Evolutionary conservation across 1,284 basidiomycete genomes (phyloP), one percentile per base, ranked within the genome.

Genomic region (Melampsora americana): DNA sequence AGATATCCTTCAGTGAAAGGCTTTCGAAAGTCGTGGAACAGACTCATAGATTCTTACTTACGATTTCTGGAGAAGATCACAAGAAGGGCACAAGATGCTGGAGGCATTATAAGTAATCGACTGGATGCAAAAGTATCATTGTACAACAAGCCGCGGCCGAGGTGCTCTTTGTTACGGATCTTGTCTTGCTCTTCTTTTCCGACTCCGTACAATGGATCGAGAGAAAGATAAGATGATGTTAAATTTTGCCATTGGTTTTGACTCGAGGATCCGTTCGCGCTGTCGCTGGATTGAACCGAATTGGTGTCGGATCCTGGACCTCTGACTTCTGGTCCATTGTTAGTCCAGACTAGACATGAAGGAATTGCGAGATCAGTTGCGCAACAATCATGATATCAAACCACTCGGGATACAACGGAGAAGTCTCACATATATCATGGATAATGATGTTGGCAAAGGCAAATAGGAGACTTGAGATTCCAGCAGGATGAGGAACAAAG

Each of bases 371-470:
- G 32, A 39, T 64, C 20, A 64, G 35, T 64, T 9, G 5, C 26
- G 32, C 61, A 16, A 7, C 56, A 26, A 30, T 30, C 56, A 59
- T 20, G 23, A 0, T 1, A 11, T 12, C n/a, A 18, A 48, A n/a
- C 12, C 12, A n/a, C n/a, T n/a, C n/a, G n/a, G n/a, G n/a, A n/a
- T n/a, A 28, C 50, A 35, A 26, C 6, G 23, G 30, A 18, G 28
- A 4, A 32, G 12, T 16, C 71, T n/a, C 14, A 75, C 73, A 75
- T 4, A 75, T 65, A 46, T 75, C 73, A 69, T 75, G 73, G n/a
- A 75, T 75, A 28, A 75, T 62, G 16, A 75, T 32, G 32, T 75
- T 75, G n/a, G 73, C 73, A 32, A 75, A 75, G 20, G 35, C 73
- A 64, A 75, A 75, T 2, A 75, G 62, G 26, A 75, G 59, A 61